These are phyloP conservation scores for Dictyostelium capitatum DNA, from an alignment of 78 protist species.

Conservation along the genomic window DNA sequence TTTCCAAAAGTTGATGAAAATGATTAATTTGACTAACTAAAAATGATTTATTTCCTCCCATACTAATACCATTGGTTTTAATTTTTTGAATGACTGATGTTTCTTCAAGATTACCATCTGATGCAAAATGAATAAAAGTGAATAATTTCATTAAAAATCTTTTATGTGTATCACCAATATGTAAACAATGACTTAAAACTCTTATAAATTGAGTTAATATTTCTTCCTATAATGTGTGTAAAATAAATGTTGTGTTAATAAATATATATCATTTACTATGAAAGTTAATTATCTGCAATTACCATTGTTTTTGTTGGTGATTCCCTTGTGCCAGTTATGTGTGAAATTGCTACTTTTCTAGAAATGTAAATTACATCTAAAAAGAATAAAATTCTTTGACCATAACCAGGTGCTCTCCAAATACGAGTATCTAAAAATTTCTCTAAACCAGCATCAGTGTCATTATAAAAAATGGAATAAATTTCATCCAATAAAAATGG, in stretches of 20 bases:
- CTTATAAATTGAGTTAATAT: background rate
- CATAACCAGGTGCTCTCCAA: background rate
- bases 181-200: background rate
- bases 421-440: background rate
- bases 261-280: no score
- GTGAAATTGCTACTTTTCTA: no score
- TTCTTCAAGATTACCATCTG: background rate
- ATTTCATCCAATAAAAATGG: background rate
- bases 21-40: background rate
- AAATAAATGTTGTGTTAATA: no score
- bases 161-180: background rate
- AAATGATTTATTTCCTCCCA: no score
- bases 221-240: background rate
- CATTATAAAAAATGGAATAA: background rate
- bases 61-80: background rate
- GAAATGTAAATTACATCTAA: background rate
- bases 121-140: background rate
- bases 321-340: no score
- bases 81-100: background rate
- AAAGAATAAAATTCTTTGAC: background rate
- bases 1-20: background rate
- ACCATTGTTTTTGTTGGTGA: no score
- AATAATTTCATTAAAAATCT: conserved; percentile 2
- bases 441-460: background rate
- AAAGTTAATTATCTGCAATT: no score